Evolutionary conservation across 2,329 filamentous ascomycete species (phyloP).

Genomic region (Calonectria henricotiae): DNA sequence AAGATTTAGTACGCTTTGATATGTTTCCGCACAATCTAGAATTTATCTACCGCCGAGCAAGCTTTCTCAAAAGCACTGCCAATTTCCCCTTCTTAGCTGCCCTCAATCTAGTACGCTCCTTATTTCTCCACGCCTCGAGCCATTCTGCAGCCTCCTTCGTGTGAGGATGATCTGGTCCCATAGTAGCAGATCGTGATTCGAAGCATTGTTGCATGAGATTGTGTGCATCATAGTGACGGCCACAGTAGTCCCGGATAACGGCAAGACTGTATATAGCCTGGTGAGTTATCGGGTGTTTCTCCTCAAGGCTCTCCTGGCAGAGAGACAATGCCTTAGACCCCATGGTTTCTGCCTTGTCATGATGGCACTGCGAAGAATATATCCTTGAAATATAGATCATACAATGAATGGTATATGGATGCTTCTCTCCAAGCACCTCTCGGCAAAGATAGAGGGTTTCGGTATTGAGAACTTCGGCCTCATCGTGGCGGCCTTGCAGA

Average conservation of each 20-base stretch:
- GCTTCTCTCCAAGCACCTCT: constrained; percentile 16
- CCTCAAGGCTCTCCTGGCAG: not conserved
- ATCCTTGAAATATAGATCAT: not conserved
- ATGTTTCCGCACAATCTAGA: not conserved
- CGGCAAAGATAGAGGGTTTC: not conserved
- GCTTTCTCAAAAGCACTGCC: not conserved
- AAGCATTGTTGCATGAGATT: constrained; percentile 5
- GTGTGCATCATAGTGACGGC: not conserved
- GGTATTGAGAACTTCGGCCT: not conserved
- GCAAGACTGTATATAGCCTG: not conserved
- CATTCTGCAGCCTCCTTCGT: not conserved
- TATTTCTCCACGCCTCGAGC: not conserved
- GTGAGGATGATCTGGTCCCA: not conserved
- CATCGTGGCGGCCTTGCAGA: not conserved
- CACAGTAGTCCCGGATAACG: not conserved
- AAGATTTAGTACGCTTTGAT: not conserved
- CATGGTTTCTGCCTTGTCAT: not conserved
- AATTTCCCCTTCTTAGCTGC: not conserved
- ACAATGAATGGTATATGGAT: not conserved
- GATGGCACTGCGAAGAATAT: not conserved
- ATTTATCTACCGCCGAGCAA: not conserved
- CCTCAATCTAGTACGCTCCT: not conserved
- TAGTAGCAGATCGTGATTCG: not conserved
- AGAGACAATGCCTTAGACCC: not conserved
- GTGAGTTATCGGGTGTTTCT: not conserved